Conservation (phyloP, 371 early-diverging fungal species). For the Nematocida ironsii region DNA sequence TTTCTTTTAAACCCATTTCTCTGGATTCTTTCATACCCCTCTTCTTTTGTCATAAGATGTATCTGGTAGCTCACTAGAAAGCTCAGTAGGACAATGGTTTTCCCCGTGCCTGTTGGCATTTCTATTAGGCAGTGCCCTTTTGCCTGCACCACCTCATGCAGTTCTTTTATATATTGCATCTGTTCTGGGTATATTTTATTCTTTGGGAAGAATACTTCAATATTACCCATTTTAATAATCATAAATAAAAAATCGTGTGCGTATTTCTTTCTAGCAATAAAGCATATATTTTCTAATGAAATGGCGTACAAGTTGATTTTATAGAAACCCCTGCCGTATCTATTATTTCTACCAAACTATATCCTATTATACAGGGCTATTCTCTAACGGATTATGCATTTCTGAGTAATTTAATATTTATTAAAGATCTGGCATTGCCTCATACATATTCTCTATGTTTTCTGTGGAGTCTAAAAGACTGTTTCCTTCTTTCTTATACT, state of each 20-base stretch:
- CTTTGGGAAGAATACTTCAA: slow-evolving; percentile 93
- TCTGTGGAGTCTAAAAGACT: neutral
- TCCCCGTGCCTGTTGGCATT: slow-evolving; percentile 99
- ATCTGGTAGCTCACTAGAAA: slow-evolving; percentile 83
- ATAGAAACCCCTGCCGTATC: neutral
- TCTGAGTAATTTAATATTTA: neutral
- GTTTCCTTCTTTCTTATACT: neutral
- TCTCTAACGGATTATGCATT: neutral
- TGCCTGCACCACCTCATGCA: slow-evolving; percentile 83
- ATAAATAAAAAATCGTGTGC: slow-evolving; percentile 53
- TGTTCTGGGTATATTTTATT: slow-evolving; percentile 98
- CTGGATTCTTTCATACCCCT: slow-evolving; percentile 29
- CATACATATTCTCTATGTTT: slow-evolving; percentile 1
- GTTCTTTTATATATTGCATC: slow-evolving; percentile 90
- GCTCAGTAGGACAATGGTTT: slow-evolving; percentile 90
- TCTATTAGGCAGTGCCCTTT: slow-evolving; percentile 90
- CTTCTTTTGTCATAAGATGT: slow-evolving; percentile 58
- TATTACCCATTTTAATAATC: slow-evolving; percentile 75
- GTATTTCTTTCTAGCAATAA: neutral
- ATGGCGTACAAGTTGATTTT: neutral
- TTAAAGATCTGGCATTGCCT: slow-evolving; percentile 13
- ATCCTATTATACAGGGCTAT: no score
- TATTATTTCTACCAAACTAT: neutral
- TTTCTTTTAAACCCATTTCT: slow-evolving; percentile 13
- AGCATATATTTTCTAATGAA: neutral